phyloP scores from a whole-genome alignment of 768 basidiomycete genomes.

The Collybiopsis confluens region DNA sequence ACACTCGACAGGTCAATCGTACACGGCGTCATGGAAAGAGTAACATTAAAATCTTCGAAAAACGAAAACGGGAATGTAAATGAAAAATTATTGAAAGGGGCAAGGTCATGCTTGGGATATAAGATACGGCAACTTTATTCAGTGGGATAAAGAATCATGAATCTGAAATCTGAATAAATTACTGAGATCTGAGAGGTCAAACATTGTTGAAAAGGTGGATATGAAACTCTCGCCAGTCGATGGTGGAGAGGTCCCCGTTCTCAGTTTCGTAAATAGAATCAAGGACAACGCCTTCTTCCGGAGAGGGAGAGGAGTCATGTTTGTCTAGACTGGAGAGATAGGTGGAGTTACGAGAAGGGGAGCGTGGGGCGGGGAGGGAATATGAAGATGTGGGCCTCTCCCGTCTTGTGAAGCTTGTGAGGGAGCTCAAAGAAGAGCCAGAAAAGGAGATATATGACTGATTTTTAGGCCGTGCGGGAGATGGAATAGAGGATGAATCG shows the following conservation, averaged over 20 bases:
- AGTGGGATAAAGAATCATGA: too few relatives aligned
- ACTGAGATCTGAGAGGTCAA: too few relatives aligned
- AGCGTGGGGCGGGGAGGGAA: constrained; percentile 24
- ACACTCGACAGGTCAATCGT: too few relatives aligned
- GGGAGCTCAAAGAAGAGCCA: constrained; percentile 25
- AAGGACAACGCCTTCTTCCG: constrained; percentile 22
- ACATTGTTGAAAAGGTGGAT: constrained; percentile 30
- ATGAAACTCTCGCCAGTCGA: constrained; percentile 60
- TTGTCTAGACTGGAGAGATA: constrained; percentile 24
- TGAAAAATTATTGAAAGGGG: too few relatives aligned
- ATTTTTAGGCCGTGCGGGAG: constrained; percentile 21
- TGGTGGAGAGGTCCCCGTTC: constrained; percentile 33
- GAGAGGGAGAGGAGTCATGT: constrained; percentile 29
- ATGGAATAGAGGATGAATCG: constrained; percentile 20
- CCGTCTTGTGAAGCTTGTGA: constrained; percentile 16
- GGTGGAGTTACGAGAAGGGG: constrained; percentile 24
- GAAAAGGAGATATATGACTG: constrained; percentile 41
- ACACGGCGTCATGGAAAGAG: too few relatives aligned
- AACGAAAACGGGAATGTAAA: too few relatives aligned
- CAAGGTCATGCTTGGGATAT: too few relatives aligned
- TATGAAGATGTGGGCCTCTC: constrained; percentile 28
- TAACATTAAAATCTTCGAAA: too few relatives aligned
- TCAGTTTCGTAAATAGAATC: constrained; percentile 19
- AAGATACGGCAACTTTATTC: too few relatives aligned
- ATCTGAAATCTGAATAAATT: too few relatives aligned